phyloP scores from a whole-genome alignment of 441 rosid species.

The Mallotus repandus region DNA sequence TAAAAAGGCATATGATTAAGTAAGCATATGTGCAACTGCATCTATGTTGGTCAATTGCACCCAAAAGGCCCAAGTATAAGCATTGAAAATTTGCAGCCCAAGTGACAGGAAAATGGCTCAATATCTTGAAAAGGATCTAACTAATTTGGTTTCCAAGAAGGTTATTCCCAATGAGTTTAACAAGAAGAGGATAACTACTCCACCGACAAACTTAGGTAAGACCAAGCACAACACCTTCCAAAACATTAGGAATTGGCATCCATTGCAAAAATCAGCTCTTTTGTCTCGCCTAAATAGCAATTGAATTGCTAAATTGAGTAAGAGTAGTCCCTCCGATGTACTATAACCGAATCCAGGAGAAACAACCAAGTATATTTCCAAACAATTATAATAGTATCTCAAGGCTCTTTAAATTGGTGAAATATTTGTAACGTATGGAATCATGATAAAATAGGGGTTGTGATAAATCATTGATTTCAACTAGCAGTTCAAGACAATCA shows the following conservation, averaged over 20 bases:
- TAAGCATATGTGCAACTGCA: background rate
- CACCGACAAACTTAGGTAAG: too few relatives aligned
- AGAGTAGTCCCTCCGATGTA: too few relatives aligned
- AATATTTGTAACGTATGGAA: background rate
- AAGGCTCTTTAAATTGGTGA: background rate
- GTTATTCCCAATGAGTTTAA: background rate
- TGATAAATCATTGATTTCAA: too few relatives aligned
- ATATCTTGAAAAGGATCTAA: background rate
- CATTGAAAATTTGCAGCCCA: background rate
- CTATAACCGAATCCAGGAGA: too few relatives aligned
- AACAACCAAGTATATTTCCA: too few relatives aligned
- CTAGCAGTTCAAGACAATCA: too few relatives aligned
- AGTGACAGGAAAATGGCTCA: background rate
- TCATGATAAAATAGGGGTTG: background rate
- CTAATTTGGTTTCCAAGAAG: too few relatives aligned
- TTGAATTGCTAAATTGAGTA: background rate
- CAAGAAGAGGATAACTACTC: too few relatives aligned
- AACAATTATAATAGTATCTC: too few relatives aligned
- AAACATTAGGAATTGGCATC: too few relatives aligned
- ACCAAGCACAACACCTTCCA: too few relatives aligned
- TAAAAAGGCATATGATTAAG: background rate
- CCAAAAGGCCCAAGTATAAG: background rate
- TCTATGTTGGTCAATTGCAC: background rate
- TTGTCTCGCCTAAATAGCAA: background rate
- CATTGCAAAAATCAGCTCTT: too few relatives aligned